phyloP scores from a whole-genome alignment of 345 rosid species.

The Nasturtium officinale region DNA sequence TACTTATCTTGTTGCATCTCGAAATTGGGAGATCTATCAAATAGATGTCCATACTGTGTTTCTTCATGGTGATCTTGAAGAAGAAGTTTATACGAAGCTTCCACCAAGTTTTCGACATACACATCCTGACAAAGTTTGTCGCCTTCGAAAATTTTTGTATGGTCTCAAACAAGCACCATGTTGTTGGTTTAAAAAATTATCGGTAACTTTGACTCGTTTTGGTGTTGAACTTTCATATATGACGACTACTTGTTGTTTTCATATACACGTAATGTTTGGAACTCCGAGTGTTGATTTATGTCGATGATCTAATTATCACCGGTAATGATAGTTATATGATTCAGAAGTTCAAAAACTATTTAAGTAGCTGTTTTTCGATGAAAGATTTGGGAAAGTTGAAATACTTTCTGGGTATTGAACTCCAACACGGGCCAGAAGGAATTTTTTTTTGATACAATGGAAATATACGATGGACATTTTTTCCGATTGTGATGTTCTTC shows the following conservation, averaged over 20 bases:
- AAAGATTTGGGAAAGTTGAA: background rate
- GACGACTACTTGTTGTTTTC: background rate
- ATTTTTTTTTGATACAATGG: background rate
- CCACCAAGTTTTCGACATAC: too few relatives aligned
- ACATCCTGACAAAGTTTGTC: background rate
- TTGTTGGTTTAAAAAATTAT: background rate
- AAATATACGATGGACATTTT: too few relatives aligned
- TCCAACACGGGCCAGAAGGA: accelerated
- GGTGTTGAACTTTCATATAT: too few relatives aligned
- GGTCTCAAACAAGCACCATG: background rate
- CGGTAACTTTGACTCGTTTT: background rate
- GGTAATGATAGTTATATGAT: background rate
- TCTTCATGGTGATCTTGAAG: background rate
- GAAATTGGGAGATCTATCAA: background rate
- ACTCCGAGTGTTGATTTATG: background rate
- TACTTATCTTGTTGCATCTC: too few relatives aligned
- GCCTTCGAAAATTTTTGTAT: background rate
- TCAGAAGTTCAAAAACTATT: background rate
- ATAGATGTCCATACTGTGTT: background rate
- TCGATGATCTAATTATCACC: background rate
- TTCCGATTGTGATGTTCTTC: background rate
- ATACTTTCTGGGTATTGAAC: background rate
- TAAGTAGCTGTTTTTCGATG: background rate
- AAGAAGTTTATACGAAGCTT: background rate
- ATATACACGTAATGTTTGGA: background rate